Percentiles rank a stretch among this genome's conserved stretches.
These are phyloP conservation scores for Cicer chorassanicum DNA, from an alignment of 306 rosid species.

Conservation along the genomic window DNA sequence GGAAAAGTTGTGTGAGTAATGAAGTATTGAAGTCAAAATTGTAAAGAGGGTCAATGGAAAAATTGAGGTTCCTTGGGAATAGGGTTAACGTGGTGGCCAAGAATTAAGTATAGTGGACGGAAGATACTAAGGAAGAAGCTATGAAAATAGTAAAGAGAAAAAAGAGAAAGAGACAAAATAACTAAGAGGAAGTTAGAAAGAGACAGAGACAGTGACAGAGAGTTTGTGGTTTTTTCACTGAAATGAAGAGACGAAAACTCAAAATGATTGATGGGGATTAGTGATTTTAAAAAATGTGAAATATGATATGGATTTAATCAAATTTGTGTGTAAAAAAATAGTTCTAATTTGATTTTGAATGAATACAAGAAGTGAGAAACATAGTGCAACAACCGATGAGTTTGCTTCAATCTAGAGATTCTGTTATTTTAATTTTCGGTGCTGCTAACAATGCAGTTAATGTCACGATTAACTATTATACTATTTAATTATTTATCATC, in stretches of 20 bases:
- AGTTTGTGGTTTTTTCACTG: background rate
- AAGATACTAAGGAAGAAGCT: background rate
- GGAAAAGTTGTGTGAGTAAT: background rate
- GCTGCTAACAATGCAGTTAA: too few relatives aligned
- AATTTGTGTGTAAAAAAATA: too few relatives aligned
- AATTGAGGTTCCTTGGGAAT: background rate
- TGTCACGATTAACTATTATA: too few relatives aligned
- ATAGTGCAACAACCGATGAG: too few relatives aligned
- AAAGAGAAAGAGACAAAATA: background rate
- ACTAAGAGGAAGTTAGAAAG: background rate
- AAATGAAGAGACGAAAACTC: background rate
- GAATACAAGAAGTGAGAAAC: too few relatives aligned
- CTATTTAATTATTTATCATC: too few relatives aligned
- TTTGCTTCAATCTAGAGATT: too few relatives aligned
- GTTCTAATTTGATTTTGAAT: too few relatives aligned
- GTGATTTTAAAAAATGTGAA: too few relatives aligned
- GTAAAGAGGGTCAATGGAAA: background rate
- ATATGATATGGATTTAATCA: too few relatives aligned
- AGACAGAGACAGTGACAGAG: background rate
- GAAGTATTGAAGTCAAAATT: background rate
- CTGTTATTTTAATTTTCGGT: too few relatives aligned
- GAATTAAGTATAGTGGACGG: background rate
- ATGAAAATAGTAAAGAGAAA: background rate
- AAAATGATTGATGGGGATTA: background rate
- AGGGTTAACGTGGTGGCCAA: slow-evolving; percentile 47